phyloP scores from a whole-genome alignment of 2,329 filamentous ascomycete species.

The Apiospora pterosperma region DNA sequence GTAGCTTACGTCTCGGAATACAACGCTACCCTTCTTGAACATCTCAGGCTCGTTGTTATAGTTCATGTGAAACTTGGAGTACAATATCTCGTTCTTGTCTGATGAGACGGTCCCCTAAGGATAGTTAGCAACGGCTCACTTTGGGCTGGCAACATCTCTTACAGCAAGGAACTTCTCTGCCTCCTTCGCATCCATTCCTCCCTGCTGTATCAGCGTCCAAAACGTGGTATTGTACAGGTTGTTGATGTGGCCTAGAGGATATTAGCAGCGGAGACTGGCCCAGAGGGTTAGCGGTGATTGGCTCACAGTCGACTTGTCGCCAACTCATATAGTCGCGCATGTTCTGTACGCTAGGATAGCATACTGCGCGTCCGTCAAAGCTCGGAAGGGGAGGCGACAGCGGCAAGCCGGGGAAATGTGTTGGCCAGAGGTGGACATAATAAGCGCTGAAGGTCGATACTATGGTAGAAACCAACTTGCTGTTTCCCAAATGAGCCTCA shows the following conservation, averaged over 20 bases:
- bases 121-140: conserved; percentile 14
- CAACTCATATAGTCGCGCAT: conserved; percentile 94
- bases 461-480: conserved; percentile 87
- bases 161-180: conserved; percentile 80
- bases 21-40: conserved; percentile 86
- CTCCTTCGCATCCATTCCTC: conserved; percentile 70
- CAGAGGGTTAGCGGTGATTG: background rate
- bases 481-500: conserved; percentile 29
- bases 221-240: conserved; percentile 98
- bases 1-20: conserved; percentile 71
- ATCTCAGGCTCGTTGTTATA: conserved; percentile 97
- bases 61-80: conserved; percentile 84
- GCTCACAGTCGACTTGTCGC: conserved; percentile 91
- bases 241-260: conserved; percentile 78
- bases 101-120: conserved; percentile 72
- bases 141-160: conserved; percentile 17
- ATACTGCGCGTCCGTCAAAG: conserved; percentile 89
- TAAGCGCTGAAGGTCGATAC: conserved; percentile 92
- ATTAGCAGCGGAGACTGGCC: conserved; percentile 9
- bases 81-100: conserved; percentile 96
- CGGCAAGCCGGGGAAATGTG: conserved; percentile 67
- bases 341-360: conserved; percentile 80
- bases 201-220: conserved; percentile 80
- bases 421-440: conserved; percentile 79
- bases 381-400: conserved; percentile 76